phyloP scores from a whole-genome alignment of 2,329 filamentous ascomycete species.

The Talaromyces sp. region DNA sequence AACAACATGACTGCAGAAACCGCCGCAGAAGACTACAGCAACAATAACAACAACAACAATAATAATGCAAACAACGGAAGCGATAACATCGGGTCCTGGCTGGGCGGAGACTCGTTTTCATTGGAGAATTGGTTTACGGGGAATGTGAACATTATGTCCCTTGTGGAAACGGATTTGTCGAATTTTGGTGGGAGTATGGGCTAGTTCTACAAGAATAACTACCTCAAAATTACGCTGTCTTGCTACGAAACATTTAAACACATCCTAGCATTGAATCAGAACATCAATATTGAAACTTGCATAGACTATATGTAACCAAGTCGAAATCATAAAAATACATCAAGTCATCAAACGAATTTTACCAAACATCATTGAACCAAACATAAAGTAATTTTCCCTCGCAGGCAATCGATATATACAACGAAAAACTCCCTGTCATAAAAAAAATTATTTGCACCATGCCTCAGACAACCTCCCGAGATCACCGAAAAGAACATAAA shows the following conservation, averaged over 20 bases:
- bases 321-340: neutral
- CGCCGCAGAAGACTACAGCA: neutral
- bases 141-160: conserved; percentile 13
- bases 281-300: neutral
- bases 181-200: neutral
- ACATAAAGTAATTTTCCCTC: neutral
- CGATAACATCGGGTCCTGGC: neutral
- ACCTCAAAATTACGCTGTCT: too few species aligned
- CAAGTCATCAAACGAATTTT: neutral
- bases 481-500: neutral
- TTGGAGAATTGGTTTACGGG: conserved; percentile 14
- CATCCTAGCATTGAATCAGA: too few species aligned
- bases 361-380: neutral
- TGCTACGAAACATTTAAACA: neutral
- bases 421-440: conserved; percentile 1
- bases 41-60: too few species aligned
- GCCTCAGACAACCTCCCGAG: neutral
- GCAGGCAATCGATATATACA: neutral
- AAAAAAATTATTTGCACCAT: neutral
- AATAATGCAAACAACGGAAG: neutral
- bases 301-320: neutral
- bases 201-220: neutral
- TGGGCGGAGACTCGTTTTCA: conserved; percentile 7
- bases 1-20: neutral
- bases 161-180: conserved; percentile 13